Percentiles rank a stretch among this genome's conserved stretches.
Conservation (phyloP, 2,329 filamentous ascomycete species). For the Fusarium annulatum region DNA sequence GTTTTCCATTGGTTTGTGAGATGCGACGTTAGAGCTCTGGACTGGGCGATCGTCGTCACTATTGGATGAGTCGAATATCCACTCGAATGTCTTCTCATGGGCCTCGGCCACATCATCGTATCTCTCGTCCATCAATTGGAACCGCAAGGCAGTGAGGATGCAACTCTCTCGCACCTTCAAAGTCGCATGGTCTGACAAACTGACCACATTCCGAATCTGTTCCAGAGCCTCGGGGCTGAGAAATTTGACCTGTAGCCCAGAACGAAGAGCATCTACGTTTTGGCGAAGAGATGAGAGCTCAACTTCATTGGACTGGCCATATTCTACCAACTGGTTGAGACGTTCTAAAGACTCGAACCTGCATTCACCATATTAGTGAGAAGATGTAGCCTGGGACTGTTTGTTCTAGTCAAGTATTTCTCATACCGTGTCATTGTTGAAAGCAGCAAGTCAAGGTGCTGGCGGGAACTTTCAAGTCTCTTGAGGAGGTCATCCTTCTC, state of each 20-base stretch:
- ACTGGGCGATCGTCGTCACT: neutral
- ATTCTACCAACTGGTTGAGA: rapidly evolving
- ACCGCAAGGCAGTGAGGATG: neutral
- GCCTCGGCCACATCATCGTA: neutral
- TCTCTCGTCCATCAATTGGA: neutral
- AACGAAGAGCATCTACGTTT: neutral
- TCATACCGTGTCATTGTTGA: neutral
- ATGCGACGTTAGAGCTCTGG: too few species aligned
- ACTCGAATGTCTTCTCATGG: neutral
- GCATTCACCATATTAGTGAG: neutral
- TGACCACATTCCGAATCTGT: neutral
- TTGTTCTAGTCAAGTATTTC: too few species aligned
- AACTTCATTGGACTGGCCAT: neutral
- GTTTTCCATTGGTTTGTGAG: rapidly evolving
- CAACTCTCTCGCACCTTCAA: neutral
- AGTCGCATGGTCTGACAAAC: neutral
- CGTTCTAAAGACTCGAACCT: neutral
- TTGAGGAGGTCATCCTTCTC: rapidly evolving
- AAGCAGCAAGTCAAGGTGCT: neutral
- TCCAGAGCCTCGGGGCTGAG: neutral
- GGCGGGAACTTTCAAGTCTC: neutral
- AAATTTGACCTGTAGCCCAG: neutral
- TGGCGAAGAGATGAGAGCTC: neutral
- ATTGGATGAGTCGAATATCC: neutral
- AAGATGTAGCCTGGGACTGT: too few species aligned